These are phyloP conservation scores for Aphanoascus verrucosus DNA, from an alignment of 2,329 filamentous ascomycete species.

Conservation along the genomic window DNA sequence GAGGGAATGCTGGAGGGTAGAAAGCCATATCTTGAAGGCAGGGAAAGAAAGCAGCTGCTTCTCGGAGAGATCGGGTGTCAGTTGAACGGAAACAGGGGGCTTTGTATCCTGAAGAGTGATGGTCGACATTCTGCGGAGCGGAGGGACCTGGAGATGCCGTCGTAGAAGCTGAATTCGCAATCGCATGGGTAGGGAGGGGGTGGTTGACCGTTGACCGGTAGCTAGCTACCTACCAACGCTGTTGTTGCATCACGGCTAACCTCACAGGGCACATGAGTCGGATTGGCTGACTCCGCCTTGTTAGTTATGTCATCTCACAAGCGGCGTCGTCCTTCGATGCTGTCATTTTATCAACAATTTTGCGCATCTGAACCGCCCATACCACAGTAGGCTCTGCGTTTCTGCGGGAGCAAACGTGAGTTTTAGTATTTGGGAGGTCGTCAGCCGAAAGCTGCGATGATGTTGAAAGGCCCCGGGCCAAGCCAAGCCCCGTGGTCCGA, in stretches of 20 bases:
- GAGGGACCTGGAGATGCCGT: background rate
- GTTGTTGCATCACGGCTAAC: background rate
- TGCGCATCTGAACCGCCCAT: no score
- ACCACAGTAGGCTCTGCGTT: no score
- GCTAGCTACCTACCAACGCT: no score
- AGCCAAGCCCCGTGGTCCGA: no score
- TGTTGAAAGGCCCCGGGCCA: no score
- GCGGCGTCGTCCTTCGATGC: no score
- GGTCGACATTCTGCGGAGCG: slow-evolving; percentile 29
- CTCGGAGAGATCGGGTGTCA: slow-evolving; percentile 35
- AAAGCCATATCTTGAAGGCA: slow-evolving; percentile 47
- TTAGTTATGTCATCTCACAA: background rate
- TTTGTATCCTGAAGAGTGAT: slow-evolving; percentile 31
- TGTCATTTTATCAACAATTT: no score
- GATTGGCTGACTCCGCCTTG: background rate
- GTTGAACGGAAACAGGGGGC: slow-evolving; percentile 32
- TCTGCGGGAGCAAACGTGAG: no score
- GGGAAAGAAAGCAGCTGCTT: slow-evolving; percentile 41
- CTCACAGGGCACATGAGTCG: background rate
- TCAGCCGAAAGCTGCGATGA: no score
- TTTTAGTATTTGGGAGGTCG: no score
- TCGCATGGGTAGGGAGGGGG: background rate
- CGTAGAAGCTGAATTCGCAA: background rate
- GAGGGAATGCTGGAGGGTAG: slow-evolving; percentile 41
- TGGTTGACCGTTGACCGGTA: background rate